phyloP scores from a whole-genome alignment of 148 eudicot genomes.

The Amaranthus palmeri region DNA sequence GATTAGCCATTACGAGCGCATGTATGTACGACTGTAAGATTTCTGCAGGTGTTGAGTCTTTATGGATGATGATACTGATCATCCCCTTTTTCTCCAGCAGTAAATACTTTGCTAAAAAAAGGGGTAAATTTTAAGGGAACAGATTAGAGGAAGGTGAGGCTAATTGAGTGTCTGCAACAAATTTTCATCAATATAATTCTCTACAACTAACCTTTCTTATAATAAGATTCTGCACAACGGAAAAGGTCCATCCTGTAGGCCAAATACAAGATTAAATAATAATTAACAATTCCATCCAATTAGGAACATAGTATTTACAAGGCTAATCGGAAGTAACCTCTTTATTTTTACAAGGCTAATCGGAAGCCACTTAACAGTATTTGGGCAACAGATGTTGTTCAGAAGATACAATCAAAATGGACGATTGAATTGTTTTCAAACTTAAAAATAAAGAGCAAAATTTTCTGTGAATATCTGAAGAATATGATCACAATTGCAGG shows the following conservation, averaged over 20 bases:
- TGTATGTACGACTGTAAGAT: conserved; percentile 71
- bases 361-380: no score
- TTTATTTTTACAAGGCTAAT: no score
- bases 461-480: neutral
- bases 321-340: no score
- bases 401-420: neutral
- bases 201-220: conserved; percentile 52
- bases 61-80: conserved; percentile 63
- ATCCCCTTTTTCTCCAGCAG: conserved; percentile 53
- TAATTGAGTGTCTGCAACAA: neutral
- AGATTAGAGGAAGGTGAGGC: neutral
- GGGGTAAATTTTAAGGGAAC: no score
- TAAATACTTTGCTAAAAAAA: conserved; percentile 60
- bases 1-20: conserved; percentile 75
- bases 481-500: neutral
- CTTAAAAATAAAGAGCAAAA: neutral
- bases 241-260: conserved; percentile 60
- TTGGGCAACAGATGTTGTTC: neutral
- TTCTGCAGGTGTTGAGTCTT: conserved; percentile 60
- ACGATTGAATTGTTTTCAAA: neutral
- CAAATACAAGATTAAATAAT: conserved; percentile 12
- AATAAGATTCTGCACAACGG: conserved; percentile 52
- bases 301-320: neutral
- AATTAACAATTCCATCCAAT: neutral
- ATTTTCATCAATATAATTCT: neutral